A percentile compares a stretch with the other conserved stretches of the same genome.
Evolutionary conservation across 202 grass and related monocot genomes (phyloP).

Genomic region (Cymbopogon flexuosus): DNA sequence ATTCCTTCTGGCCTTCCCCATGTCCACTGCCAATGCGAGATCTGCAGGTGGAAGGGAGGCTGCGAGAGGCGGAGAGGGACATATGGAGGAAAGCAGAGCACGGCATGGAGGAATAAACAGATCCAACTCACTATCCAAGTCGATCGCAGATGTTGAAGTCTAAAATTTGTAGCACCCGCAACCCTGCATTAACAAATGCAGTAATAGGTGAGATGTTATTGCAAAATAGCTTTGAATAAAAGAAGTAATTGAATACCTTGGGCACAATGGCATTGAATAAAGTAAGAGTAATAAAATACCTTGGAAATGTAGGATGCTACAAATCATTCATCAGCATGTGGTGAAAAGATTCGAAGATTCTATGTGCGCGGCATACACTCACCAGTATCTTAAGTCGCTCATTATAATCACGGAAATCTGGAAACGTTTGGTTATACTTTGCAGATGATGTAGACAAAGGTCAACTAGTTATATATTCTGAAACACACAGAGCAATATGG

Average conservation of each 20-base stretch:
- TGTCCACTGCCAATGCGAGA: no score
- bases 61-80: no score
- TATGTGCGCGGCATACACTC: neutral
- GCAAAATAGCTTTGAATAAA: neutral
- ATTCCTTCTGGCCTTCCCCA: no score
- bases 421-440: neutral
- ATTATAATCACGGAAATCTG: neutral
- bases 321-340: neutral
- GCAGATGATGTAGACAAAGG: neutral
- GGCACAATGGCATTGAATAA: neutral
- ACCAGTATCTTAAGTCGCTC: neutral
- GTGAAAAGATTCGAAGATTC: neutral
- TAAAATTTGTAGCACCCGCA: neutral
- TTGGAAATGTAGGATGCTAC: neutral
- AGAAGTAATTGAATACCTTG: neutral
- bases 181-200: neutral
- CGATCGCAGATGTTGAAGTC: neutral
- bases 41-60: no score
- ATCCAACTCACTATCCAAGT: neutral
- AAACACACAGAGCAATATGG: neutral
- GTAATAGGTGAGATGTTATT: neutral
- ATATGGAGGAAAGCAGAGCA: no score
- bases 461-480: neutral
- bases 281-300: neutral
- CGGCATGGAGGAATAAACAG: neutral